A percentile compares a stretch with the other conserved stretches of the same genome.
Conservation (phyloP, 2,329 filamentous ascomycete genomes). For the Colletotrichum limetticola region DNA sequence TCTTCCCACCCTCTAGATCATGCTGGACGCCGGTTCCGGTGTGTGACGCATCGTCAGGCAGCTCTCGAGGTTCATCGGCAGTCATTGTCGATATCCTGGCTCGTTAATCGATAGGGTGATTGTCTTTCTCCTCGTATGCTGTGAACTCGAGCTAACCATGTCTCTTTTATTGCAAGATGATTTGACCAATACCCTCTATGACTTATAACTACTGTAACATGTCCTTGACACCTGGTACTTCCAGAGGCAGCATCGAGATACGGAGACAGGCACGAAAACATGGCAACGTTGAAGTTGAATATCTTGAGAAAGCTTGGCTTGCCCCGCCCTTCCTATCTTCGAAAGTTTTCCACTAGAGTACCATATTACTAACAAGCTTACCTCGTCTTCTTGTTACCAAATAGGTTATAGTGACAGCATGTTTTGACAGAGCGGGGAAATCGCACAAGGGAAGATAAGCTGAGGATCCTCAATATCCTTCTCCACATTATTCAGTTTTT, state of each 20-base stretch:
- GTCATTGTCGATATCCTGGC: slow-evolving; percentile 1
- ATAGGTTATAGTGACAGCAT: slow-evolving; percentile 18
- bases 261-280: neutral
- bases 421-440: neutral
- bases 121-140: neutral
- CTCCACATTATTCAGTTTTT: slow-evolving; percentile 22
- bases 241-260: neutral
- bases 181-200: neutral
- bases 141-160: neutral
- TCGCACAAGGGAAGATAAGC: slow-evolving; percentile 7
- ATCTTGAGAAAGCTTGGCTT: neutral
- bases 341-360: neutral
- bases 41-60: neutral
- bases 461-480: neutral
- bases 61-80: neutral
- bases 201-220: neutral
- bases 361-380: neutral
- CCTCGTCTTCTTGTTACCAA: slow-evolving; percentile 9
- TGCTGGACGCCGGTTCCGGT: neutral
- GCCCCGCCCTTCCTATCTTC: slow-evolving; percentile 12
- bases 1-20: neutral
- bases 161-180: neutral
- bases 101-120: neutral
- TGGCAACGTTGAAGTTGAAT: slow-evolving; percentile 21
- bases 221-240: neutral